Conservation (phyloP, 768 basidiomycete genomes). For the Russula foetens region DNA sequence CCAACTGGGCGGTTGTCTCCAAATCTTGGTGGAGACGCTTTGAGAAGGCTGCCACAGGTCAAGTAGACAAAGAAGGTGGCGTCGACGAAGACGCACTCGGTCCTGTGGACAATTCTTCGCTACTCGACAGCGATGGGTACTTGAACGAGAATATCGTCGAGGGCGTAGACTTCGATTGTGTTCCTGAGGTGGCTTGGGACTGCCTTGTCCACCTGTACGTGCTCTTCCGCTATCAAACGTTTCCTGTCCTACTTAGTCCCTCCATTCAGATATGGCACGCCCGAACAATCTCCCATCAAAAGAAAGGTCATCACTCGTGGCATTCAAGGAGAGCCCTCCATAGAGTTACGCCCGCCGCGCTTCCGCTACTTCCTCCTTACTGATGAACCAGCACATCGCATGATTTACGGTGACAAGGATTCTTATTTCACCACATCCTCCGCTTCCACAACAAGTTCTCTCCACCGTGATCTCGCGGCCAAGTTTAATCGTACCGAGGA, state of each 20-base stretch:
- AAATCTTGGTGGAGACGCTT: conserved; percentile 68
- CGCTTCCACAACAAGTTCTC: conserved; percentile 39
- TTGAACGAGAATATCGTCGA: conserved; percentile 44
- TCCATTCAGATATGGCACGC: conserved; percentile 60
- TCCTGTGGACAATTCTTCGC: conserved; percentile 64
- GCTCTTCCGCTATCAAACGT: not conserved
- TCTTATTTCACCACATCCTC: conserved; percentile 40
- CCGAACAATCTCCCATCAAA: conserved; percentile 43
- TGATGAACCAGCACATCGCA: conserved; percentile 23
- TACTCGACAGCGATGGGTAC: conserved; percentile 48
- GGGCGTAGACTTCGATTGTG: conserved; percentile 62
- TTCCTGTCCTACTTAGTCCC: not conserved
- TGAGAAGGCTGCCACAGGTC: conserved; percentile 62
- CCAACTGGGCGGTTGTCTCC: conserved; percentile 75
- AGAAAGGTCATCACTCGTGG: conserved; percentile 63
- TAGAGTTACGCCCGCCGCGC: conserved; percentile 69
- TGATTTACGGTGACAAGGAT: conserved; percentile 24
- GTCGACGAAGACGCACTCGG: conserved; percentile 57
- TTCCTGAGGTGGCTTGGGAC: conserved; percentile 67
- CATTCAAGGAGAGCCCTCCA: conserved; percentile 35
- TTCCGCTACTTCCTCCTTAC: conserved; percentile 46
- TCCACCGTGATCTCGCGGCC: conserved; percentile 25
- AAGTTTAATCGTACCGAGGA: conserved; percentile 18
- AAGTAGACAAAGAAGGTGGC: conserved; percentile 58
- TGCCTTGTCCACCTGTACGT: conserved; percentile 63